A percentile compares a stretch with the other conserved stretches of the same genome.
phyloP scores from a whole-genome alignment of 495 filamentous ascomycete genomes.

The Xylaria acuta region DNA sequence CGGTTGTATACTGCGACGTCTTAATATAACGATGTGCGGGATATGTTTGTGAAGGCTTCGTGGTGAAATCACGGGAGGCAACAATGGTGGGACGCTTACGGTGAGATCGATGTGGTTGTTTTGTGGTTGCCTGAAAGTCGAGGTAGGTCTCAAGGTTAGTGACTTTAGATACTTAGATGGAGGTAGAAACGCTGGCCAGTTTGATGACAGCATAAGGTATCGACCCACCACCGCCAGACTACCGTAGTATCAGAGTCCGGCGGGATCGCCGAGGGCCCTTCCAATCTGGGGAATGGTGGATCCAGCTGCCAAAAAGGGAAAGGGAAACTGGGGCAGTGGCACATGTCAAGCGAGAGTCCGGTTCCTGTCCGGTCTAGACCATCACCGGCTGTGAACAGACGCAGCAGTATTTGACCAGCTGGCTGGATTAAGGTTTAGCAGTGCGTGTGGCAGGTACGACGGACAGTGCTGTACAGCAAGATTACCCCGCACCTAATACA shows the following conservation, averaged over 20 bases:
- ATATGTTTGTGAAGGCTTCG: background rate
- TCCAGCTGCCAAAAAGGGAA: background rate
- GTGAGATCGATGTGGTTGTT: background rate
- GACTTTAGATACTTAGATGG: background rate
- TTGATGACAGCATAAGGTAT: constrained; percentile 13
- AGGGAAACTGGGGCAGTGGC: background rate
- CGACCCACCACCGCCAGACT: background rate
- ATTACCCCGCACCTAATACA: too few species aligned
- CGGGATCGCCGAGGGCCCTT: constrained; percentile 14
- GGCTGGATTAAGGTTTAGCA: background rate
- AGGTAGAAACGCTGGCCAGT: background rate
- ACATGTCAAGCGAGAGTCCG: background rate
- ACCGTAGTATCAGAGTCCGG: background rate
- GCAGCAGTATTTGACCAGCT: background rate
- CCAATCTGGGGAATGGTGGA: constrained; percentile 2
- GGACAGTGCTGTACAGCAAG: too few species aligned
- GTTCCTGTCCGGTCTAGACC: background rate
- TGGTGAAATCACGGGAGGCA: background rate
- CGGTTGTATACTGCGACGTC: background rate
- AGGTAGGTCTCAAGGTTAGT: background rate
- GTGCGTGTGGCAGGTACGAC: too few species aligned
- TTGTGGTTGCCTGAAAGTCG: constrained; percentile 3
- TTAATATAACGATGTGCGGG: background rate
- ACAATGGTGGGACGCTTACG: background rate
- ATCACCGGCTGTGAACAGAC: constrained; percentile 1